phyloP scores from a whole-genome alignment of 306 rosid species.

The Lathyrus tuberosus region DNA sequence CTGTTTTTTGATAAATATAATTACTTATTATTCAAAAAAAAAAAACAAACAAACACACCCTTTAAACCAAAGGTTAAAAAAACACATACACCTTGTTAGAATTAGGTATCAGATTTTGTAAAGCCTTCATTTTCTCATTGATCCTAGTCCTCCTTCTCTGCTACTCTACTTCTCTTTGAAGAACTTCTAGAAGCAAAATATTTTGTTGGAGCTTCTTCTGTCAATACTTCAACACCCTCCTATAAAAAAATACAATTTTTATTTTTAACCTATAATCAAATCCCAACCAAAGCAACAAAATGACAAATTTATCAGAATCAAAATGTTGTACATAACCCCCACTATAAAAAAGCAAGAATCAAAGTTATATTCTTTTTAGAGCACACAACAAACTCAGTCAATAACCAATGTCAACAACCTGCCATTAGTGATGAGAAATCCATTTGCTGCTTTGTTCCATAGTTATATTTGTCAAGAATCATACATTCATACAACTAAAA shows the following conservation, averaged over 20 bases:
- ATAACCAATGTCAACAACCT: constrained; percentile 9
- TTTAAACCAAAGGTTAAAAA: constrained; percentile 20
- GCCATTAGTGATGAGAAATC: no score
- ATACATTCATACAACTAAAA: no score
- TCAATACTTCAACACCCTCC: constrained; percentile 81
- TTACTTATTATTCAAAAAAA: no score
- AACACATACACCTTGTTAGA: constrained; percentile 72
- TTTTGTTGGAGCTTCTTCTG: constrained; percentile 54
- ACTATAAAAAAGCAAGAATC: neutral
- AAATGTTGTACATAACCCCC: neutral
- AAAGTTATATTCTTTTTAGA: neutral
- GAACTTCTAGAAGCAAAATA: constrained; percentile 52
- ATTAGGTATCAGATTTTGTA: constrained; percentile 91
- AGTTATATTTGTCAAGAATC: no score
- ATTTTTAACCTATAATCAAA: neutral
- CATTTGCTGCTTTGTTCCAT: no score
- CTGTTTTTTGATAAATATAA: no score
- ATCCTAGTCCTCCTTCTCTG: constrained; percentile 98
- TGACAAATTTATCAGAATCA: neutral
- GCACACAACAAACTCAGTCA: constrained; percentile 6
- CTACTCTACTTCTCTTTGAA: constrained; percentile 94
- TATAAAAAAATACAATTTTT: constrained; percentile 32
- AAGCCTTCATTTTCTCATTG: constrained; percentile 94
- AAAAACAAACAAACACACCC: neutral
- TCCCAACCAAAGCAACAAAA: constrained; percentile 6